These are phyloP conservation scores for Xylaria palmicola DNA, from an alignment of 495 filamentous ascomycete genomes.

Conservation along the genomic window DNA sequence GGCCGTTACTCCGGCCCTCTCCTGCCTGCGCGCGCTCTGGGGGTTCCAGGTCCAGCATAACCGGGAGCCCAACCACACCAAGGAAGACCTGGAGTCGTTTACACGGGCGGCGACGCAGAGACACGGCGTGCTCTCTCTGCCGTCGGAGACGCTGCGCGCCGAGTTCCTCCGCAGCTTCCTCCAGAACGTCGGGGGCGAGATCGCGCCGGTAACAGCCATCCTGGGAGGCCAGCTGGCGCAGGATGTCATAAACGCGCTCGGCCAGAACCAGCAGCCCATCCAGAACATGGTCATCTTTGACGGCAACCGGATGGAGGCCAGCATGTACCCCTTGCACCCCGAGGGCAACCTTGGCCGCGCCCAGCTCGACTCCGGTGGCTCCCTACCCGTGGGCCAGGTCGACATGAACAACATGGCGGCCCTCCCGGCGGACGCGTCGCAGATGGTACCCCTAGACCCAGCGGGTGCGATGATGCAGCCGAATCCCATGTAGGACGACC, in stretches of 20 bases:
- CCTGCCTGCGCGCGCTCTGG: conserved; percentile 81
- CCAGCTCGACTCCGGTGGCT: conserved; percentile 27
- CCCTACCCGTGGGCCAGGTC: conserved; percentile 18
- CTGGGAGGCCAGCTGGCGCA: conserved; percentile 88
- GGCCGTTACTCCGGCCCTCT: conserved; percentile 75
- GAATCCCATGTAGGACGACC: neutral
- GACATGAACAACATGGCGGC: conserved; percentile 17
- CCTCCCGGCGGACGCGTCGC: conserved; percentile 2
- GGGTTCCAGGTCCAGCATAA: conserved; percentile 57
- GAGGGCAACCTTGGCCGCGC: conserved; percentile 47
- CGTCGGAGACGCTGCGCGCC: conserved; percentile 69
- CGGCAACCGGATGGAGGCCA: conserved; percentile 72
- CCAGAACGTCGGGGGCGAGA: conserved; percentile 75
- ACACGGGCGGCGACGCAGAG: conserved; percentile 73
- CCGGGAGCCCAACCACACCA: conserved; percentile 34
- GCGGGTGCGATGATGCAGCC: neutral
- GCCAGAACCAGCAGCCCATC: conserved; percentile 84
- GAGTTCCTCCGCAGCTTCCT: conserved; percentile 81
- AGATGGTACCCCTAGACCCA: neutral
- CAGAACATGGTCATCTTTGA: conserved; percentile 95
- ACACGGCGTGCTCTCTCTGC: conserved; percentile 74
- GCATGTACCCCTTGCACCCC: conserved; percentile 80
- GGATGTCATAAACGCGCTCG: conserved; percentile 95
- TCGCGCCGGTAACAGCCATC: conserved; percentile 86
- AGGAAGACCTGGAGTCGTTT: conserved; percentile 62